A percentile compares a stretch with the other conserved stretches of the same genome.
Evolutionary conservation across 2,329 filamentous ascomycete species (phyloP).

Genomic region (Eutypella sp.): DNA sequence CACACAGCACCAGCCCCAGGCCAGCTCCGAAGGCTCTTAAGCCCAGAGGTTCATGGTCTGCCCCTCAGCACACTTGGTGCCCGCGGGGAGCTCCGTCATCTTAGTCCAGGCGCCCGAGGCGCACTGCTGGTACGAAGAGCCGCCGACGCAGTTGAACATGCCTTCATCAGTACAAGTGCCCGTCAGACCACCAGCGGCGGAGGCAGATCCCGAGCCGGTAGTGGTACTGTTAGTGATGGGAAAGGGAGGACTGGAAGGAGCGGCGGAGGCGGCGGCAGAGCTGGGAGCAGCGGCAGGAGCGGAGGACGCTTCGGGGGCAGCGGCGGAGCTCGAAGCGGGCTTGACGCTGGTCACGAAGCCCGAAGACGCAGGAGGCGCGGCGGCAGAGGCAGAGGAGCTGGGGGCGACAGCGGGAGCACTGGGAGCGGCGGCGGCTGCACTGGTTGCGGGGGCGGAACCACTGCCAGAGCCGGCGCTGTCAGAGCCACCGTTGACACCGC

Average conservation of each 20-base stretch:
- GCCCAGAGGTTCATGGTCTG: conserved; percentile 23
- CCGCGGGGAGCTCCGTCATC: conserved; percentile 22
- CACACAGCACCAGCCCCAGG: too few relatives aligned
- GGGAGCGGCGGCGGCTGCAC: not conserved
- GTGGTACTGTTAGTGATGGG: conserved; percentile 7
- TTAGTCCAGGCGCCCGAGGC: conserved; percentile 26
- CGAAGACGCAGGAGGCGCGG: conserved; percentile 1
- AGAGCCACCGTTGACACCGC: not conserved
- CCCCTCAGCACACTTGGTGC: conserved; percentile 24
- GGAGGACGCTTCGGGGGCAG: conserved; percentile 4
- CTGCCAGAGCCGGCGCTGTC: conserved; percentile 3
- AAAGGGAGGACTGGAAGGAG: conserved; percentile 4
- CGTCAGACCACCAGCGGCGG: conserved; percentile 17
- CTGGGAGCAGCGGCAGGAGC: conserved; percentile 4
- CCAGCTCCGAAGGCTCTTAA: too few relatives aligned
- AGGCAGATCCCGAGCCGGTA: conserved; percentile 4
- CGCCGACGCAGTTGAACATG: conserved; percentile 29
- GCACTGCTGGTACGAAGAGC: conserved; percentile 29
- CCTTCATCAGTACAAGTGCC: conserved; percentile 28
- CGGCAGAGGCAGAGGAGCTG: not conserved
- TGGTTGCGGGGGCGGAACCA: conserved; percentile 2
- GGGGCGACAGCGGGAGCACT: not conserved
- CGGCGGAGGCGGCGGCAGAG: conserved; percentile 5
- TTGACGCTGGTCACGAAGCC: conserved; percentile 6
- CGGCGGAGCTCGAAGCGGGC: conserved; percentile 8